Base-by-base conservation (phyloP, 2,329 filamentous ascomycete genomes). In the Purpureocillium takamizusanense region DNA sequence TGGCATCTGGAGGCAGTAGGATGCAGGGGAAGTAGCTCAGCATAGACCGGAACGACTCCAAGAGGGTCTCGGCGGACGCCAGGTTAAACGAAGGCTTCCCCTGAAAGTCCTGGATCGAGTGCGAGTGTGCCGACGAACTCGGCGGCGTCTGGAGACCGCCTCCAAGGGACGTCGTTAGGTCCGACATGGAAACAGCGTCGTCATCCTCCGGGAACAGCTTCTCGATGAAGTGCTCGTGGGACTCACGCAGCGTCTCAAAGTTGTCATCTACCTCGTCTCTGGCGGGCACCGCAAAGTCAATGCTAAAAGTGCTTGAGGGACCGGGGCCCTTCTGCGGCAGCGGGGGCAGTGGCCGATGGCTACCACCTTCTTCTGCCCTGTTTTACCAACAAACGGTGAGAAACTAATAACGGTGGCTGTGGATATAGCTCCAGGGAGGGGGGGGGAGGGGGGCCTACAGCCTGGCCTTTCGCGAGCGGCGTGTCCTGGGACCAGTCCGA, bases 41-140 rank as follows among this genome's bases (percentile, higher is more conserved):
- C 65, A 69, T 74, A 7, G 46, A 46, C 1, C 57, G 51, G 42
- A 76, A 76, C 0, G 56, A 59, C 1, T 46, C 44, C 4, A 76
- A 55, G 3, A 74, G 53, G 5, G 59, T 60, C 28, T 62, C 55
- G 4, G 72, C 72, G n/a, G 69, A 73, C 37, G 70, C 64, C 6
- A 74, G 61, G 52, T 75, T 75, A 55, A 76, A 76, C 47, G 67
- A 66, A 0, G 72, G 72, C 39, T 67, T 69, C 13, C 70, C 60
- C 10, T 64, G 61, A 4, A 71, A 48, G 25, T 55, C 60, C 16
- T 61, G 56, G 27, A 67, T 54, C 2, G 59, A 53, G 41, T 58
- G 51, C 23, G 56, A 51, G 41, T 50, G 40, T 6, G 41, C 33
- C 3, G 61, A 48, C 2, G 47, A 53, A 2, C 51, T 48, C 1